Percentiles rank a stretch among this genome's conserved stretches.
These are phyloP conservation scores for Neurospora sp. DNA, from an alignment of 495 filamentous ascomycete genomes.

Conservation along the genomic window DNA sequence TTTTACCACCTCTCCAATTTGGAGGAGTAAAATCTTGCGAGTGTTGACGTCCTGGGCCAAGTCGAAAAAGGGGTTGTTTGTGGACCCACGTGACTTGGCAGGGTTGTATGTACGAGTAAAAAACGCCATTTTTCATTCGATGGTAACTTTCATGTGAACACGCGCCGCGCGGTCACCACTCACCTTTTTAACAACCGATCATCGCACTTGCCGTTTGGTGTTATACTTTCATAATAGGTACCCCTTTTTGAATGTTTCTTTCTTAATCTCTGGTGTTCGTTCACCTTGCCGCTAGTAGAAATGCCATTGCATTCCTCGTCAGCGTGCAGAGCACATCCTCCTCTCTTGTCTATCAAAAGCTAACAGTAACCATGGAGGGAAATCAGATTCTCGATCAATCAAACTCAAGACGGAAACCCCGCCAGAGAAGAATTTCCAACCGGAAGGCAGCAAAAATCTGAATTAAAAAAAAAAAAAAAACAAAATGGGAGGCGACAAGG, in stretches of 20 bases:
- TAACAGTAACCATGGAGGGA: not conserved
- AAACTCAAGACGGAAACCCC: not conserved
- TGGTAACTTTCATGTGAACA: not conserved
- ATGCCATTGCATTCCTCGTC: not conserved
- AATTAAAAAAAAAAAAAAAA: not conserved
- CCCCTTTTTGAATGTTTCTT: not conserved
- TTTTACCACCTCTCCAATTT: not conserved
- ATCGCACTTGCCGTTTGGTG: not conserved
- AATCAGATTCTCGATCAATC: not conserved
- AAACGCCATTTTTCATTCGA: not conserved
- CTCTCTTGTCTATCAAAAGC: not conserved
- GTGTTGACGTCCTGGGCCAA: not conserved
- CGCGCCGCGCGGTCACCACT: not conserved
- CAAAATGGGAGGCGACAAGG: conserved; percentile 10
- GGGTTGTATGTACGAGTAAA: not conserved
- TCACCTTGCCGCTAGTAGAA: not conserved
- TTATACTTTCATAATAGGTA: not conserved
- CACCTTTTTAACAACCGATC: not conserved
- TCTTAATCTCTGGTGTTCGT: not conserved
- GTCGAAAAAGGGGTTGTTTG: not conserved
- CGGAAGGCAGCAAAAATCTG: not conserved
- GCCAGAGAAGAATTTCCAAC: not conserved
- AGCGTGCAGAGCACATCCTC: not conserved
- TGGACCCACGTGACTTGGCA: not conserved
- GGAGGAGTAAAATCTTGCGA: not conserved